A percentile compares a stretch with the other conserved stretches of the same genome.
Conservation (phyloP, 106 monocot genomes). For the Agapanthus africanus region DNA sequence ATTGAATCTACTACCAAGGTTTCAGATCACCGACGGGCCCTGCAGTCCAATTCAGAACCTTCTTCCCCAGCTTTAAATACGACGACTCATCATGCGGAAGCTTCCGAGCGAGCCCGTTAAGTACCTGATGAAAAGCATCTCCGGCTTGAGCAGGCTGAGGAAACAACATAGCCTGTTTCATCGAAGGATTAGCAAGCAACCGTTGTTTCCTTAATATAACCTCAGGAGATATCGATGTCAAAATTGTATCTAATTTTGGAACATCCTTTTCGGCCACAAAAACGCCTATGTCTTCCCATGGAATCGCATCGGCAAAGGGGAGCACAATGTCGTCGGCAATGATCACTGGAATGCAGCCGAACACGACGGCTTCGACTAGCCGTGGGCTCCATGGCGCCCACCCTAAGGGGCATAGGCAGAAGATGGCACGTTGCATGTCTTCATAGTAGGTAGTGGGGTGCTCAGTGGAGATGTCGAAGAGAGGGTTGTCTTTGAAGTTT, state of each 20-base stretch:
- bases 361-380: constrained; percentile 53
- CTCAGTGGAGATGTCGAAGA: constrained; percentile 62
- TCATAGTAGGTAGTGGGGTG: constrained; percentile 66
- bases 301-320: constrained; percentile 60
- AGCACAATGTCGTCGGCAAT: constrained; percentile 64
- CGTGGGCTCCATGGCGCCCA: constrained; percentile 73
- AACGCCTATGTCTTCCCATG: constrained; percentile 67
- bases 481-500: constrained; percentile 66
- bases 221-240: constrained; percentile 45
- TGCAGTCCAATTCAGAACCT: constrained; percentile 52
- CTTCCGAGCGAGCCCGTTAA: constrained; percentile 65
- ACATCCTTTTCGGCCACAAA: constrained; percentile 60
- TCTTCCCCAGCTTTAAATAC: constrained; percentile 32
- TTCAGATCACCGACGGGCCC: constrained; percentile 54
- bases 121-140: constrained; percentile 64
- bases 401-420: constrained; percentile 63
- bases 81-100: constrained; percentile 34
- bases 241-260: constrained; percentile 46
- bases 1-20: constrained; percentile 40
- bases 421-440: constrained; percentile 63
- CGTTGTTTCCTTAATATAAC: constrained; percentile 57
- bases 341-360: constrained; percentile 65
- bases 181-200: constrained; percentile 54
- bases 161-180: constrained; percentile 69
- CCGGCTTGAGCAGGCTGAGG: constrained; percentile 53